Percentiles rank a stretch among this genome's conserved stretches.
These are phyloP conservation scores for Clonostachys rhizophaga DNA, from an alignment of 2,329 filamentous ascomycete species.

Conservation along the genomic window DNA sequence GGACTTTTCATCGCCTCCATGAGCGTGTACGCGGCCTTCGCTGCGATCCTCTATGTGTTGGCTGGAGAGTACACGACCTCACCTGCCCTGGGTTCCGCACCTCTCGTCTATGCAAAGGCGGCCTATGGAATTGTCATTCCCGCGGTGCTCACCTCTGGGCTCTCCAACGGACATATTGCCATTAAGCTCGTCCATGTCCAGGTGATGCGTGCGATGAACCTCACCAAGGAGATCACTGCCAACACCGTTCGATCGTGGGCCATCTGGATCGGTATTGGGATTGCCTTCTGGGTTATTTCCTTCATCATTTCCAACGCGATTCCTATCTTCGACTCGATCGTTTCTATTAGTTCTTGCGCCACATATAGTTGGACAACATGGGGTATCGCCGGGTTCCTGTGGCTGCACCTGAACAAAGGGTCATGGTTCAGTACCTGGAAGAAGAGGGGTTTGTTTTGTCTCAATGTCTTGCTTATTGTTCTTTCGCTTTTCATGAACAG, in stretches of 20 bases:
- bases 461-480: conserved; percentile 21
- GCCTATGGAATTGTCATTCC: conserved; percentile 22
- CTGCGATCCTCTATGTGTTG: conserved; percentile 20
- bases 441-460: conserved; percentile 17
- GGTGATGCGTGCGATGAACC: conserved; percentile 17
- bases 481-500: conserved; percentile 26
- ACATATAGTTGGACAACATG: conserved; percentile 29
- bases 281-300: conserved; percentile 21
- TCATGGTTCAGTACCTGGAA: conserved; percentile 16
- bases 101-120: conserved; percentile 19
- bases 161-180: conserved; percentile 22
- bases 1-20: conserved; percentile 22
- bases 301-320: conserved; percentile 27
- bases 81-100: conserved; percentile 23
- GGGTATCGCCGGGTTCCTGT: conserved; percentile 24
- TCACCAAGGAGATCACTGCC: conserved; percentile 21
- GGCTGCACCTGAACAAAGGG: conserved; percentile 27
- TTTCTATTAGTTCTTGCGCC: conserved; percentile 25
- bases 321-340: conserved; percentile 28
- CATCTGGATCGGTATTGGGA: conserved; percentile 23
- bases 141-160: conserved; percentile 18
- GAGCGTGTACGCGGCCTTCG: conserved; percentile 20
- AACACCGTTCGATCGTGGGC: conserved; percentile 23
- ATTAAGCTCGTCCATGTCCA: conserved; percentile 25
- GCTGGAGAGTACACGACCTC: conserved; percentile 21